A percentile compares a stretch with the other conserved stretches of the same genome.
Evolutionary conservation across 441 rosid genomes (phyloP).

Genomic region (Codiaeum variegatum): DNA sequence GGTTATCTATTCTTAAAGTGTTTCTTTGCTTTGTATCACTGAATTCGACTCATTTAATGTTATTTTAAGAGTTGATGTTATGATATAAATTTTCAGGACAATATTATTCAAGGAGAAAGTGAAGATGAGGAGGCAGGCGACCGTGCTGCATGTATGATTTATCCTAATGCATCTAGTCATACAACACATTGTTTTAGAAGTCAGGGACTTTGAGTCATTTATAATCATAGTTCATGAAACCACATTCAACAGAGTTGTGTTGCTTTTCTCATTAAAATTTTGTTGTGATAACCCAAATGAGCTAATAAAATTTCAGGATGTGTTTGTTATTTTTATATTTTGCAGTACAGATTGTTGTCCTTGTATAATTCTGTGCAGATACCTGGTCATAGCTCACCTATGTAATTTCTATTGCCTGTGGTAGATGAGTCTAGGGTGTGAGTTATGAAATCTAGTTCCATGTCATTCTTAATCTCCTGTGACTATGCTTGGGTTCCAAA

Average conservation of each 20-base stretch:
- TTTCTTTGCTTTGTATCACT: constrained; percentile 17
- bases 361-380: not conserved
- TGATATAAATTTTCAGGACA: constrained; percentile 53
- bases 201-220: not conserved
- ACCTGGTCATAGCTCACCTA: not conserved
- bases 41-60: constrained; percentile 4
- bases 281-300: not conserved
- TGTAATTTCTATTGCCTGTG: not conserved
- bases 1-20: constrained; percentile 32
- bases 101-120: constrained; percentile 56
- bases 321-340: not conserved
- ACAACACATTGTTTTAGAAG: not conserved
- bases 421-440: not conserved
- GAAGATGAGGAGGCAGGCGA: constrained; percentile 64
- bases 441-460: not conserved
- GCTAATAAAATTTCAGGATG: not conserved
- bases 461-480: not conserved
- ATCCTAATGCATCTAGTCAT: not conserved
- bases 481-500: not conserved
- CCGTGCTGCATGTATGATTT: constrained; percentile 39
- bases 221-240: not conserved
- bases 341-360: too few species aligned
- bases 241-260: not conserved
- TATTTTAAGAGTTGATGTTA: constrained; percentile 12
- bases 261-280: not conserved